Evolutionary conservation across 2,329 filamentous ascomycete genomes (phyloP), one percentile per base, ranked within the genome.

Genomic region (Taxawa tesnikishii): DNA sequence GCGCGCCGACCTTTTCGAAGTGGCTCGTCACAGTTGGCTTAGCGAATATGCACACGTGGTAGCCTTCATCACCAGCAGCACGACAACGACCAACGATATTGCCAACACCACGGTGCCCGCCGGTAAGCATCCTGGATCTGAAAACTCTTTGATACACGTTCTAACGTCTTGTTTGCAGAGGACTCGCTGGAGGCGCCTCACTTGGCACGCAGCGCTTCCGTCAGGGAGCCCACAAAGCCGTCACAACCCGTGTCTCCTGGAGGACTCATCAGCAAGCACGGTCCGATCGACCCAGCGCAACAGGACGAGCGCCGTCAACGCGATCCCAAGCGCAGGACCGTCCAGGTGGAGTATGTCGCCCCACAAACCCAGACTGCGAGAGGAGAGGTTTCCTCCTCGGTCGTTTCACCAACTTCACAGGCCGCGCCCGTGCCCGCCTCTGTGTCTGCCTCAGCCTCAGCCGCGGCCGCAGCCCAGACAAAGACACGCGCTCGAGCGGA

Each of bases 11-110:
- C 63, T 98, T 28, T 98, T 98, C 48, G 90, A 98, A 55, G 90
- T 98, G 26, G 90, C 90, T 28, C 76, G 90, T 32, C 90, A 98
- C 59, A 98, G 90, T 61, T 98, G 90, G 90, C 62, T 98, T 43
- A 93, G 82, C 60, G 90, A 96, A 53, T 98, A 90, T 53, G 81
- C 87, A n/a, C 83, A 93, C 52, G 79, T 96, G 29, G 88, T 98
- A 29, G 83, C 87, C 49, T 87, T 94, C 54, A 94, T 98, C 50
- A 96, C 90, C 14, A 96, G 90, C 58, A 88, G 79, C 51, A 93
- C 85, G 4, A 94, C 88, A 6, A 83, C 81, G 32, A 76, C 83
- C 8, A 75, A 73, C 30, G 87, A 96, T 46, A 87, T 92, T 45
- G 77, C 84, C 44, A 83, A 84, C 45, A 77, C 82, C 2, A 81